These are phyloP conservation scores for Rhamnella rubrinervis DNA, from an alignment of 331 rosid genomes.

Conservation along the genomic window DNA sequence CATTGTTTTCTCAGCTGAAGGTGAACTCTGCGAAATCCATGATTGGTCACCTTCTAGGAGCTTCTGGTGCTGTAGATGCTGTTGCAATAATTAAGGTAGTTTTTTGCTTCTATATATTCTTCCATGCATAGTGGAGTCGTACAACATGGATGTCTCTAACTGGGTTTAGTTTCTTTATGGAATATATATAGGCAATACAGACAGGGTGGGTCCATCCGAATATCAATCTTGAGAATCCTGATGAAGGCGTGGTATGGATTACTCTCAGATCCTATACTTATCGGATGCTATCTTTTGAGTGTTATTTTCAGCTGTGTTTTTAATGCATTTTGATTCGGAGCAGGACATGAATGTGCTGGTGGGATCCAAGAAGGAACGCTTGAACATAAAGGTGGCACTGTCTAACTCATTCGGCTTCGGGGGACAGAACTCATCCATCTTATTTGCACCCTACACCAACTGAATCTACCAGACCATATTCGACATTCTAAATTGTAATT, in stretches of 20 bases:
- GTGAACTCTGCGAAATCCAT: conserved; percentile 49
- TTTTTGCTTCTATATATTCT: background rate
- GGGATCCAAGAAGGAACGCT: conserved; percentile 76
- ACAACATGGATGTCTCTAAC: background rate
- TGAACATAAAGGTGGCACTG: conserved; percentile 70
- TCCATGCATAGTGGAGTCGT: background rate
- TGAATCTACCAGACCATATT: conserved; percentile 7
- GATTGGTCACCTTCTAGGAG: conserved; percentile 48
- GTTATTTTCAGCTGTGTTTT: background rate
- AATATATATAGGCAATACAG: conserved; percentile 61
- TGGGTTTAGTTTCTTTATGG: background rate
- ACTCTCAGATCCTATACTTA: too few relatives aligned
- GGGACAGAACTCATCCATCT: conserved; percentile 85
- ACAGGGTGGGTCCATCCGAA: conserved; percentile 95
- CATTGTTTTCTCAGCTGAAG: conserved; percentile 21
- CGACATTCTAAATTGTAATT: too few relatives aligned
- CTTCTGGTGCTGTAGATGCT: conserved; percentile 46
- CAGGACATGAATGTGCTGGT: conserved; percentile 68
- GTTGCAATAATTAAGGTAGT: conserved; percentile 48
- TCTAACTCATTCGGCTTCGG: conserved; percentile 86
- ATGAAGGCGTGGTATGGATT: conserved; percentile 65
- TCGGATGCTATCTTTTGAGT: too few relatives aligned
- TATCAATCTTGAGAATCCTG: conserved; percentile 75
- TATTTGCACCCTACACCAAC: conserved; percentile 74
- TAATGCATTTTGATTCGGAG: background rate